phyloP scores from a whole-genome alignment of 1,284 basidiomycete genomes.

The Rhodotorula sp. region DNA sequence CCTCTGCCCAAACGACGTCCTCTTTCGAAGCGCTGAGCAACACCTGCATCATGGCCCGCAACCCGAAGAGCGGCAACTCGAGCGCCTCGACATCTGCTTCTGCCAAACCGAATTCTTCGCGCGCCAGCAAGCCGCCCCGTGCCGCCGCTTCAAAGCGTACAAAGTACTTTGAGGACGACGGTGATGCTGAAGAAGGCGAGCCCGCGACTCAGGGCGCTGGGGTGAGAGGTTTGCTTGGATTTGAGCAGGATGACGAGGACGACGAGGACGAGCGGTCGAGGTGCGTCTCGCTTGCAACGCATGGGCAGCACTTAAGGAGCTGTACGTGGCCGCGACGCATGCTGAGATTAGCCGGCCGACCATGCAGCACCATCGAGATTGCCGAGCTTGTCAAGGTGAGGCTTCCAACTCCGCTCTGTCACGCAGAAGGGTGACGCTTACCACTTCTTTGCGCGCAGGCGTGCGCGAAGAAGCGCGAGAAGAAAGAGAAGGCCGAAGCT shows the following conservation, averaged over 20 bases:
- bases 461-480: conserved; percentile 8
- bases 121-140: not conserved
- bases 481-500: conserved; percentile 9
- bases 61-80: no score
- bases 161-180: conserved; percentile 8
- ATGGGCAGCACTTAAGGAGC: not conserved
- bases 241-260: not conserved
- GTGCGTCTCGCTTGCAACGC: not conserved
- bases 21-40: not conserved
- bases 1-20: no score
- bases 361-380: not conserved
- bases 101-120: not conserved
- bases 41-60: not conserved
- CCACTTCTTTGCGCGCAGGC: not conserved
- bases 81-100: not conserved
- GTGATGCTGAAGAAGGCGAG: not conserved
- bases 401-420: not conserved
- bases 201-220: not conserved
- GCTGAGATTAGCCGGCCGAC: not conserved
- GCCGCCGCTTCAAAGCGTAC: not conserved
- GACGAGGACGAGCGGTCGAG: conserved; percentile 2
- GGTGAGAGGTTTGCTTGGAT: no score
- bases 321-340: no score
- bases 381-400: conserved; percentile 1
- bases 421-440: no score